Percentiles rank a stretch among this genome's conserved stretches.
Evolutionary conservation across 2,329 filamentous ascomycete species (phyloP).

Genomic region (Hymenoscyphus infarciens): DNA sequence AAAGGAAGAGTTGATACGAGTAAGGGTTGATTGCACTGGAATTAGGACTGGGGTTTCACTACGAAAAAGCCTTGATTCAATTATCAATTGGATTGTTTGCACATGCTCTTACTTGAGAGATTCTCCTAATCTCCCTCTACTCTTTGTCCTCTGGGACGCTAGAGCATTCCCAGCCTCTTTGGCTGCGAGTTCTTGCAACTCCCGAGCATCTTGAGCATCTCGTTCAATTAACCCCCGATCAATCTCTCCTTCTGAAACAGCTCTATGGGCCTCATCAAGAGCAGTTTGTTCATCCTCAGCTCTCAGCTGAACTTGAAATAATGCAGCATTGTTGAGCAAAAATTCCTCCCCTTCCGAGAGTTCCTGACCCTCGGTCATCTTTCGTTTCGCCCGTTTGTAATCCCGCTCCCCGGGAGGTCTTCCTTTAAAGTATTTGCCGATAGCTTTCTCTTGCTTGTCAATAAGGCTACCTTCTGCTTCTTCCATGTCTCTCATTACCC

Average conservation of each 20-base stretch:
- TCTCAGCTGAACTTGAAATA: not conserved
- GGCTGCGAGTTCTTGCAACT: not conserved
- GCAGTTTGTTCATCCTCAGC: not conserved
- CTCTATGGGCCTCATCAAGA: not conserved
- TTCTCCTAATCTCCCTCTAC: too few relatives aligned
- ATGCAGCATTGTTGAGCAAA: not conserved
- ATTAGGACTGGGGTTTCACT: too few relatives aligned
- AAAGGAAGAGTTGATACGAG: too few relatives aligned
- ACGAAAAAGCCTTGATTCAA: too few relatives aligned
- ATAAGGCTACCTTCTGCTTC: not conserved
- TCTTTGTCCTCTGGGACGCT: too few relatives aligned
- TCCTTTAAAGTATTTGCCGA: not conserved
- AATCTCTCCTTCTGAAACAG: not conserved
- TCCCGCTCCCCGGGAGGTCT: not conserved
- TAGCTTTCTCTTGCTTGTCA: not conserved
- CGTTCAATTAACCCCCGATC: not conserved
- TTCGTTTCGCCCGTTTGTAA: not conserved
- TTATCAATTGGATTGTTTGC: too few relatives aligned
- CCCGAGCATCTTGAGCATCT: not conserved
- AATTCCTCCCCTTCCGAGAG: not conserved
- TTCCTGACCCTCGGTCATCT: not conserved
- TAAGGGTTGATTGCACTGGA: too few relatives aligned
- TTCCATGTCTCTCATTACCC: not conserved
- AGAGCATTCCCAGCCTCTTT: too few relatives aligned
- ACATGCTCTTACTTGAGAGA: too few relatives aligned